Evolutionary conservation across 805 yeast genomes (phyloP), one percentile per base, ranked within the genome.

Genomic region (Blastobotrys robertii): DNA sequence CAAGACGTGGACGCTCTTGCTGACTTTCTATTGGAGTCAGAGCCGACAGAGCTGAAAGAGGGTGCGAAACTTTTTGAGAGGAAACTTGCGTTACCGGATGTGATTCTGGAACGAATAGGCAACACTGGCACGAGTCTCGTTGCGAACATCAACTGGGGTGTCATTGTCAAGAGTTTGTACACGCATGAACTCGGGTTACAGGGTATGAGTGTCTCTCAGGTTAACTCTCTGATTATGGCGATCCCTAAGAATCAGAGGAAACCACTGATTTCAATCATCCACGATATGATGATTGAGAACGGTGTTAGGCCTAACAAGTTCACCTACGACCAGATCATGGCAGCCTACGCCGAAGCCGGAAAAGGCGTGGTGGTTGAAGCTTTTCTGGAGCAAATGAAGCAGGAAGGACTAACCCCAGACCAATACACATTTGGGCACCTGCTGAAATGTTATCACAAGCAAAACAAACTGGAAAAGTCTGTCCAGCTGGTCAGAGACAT

Each of bases 271-370:
- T 38, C 44, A 1, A 16, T 38, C 14, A 43, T 64, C 2, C 54
- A 55, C 22, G 43, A 44, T 5, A 50, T 58, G 55, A 37, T 58
- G 31, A 35, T 42, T 1, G 51, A 41, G 2, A 56, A 58, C 3
- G 39, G 36, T 3, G 19, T 54, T 8, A n/a, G 12, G 13, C 50
- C 48, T 2, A 30, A 44, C 4, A 42, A 41, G 43, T 44, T 44
- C 13, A 44, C 55, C 2, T 15, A 42, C 28, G 60, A 64, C 31
- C 39, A 45, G 6, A 44, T 58, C 19, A 57, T 63, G 55, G 56
- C 58, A 8, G 61, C 58, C 1, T 61, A 63, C 43, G 67, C 67
- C 1, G 51, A 54, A 11, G 28, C 19, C 2, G 59, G 62, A 1
- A 33, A 50, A 8, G 48, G 52, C 1, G 48, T 37, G 7, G 44